Evolutionary conservation across 2,329 filamentous ascomycete genomes (phyloP).

Genomic region (Xylariaceae sp.): DNA sequence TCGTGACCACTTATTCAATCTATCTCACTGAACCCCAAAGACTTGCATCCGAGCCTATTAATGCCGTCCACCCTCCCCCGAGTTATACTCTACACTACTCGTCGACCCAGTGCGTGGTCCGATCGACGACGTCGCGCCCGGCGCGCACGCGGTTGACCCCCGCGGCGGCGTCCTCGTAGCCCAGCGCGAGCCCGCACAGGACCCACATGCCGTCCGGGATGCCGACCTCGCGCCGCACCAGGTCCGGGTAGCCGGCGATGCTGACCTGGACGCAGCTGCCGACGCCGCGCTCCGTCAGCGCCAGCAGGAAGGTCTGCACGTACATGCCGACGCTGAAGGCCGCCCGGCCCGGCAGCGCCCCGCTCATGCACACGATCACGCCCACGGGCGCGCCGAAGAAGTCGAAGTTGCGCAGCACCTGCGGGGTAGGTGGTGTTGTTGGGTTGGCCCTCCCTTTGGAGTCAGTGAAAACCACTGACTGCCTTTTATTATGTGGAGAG

Average conservation of each 20-base stretch:
- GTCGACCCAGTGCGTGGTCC: conserved; percentile 8
- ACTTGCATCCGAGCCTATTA: too few relatives aligned
- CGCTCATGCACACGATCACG: conserved; percentile 12
- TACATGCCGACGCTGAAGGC: conserved; percentile 15
- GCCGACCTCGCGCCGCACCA: conserved; percentile 6
- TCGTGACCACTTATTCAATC: neutral
- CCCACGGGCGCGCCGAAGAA: conserved; percentile 17
- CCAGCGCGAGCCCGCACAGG: conserved; percentile 10
- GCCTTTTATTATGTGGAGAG: too few relatives aligned
- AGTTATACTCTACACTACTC: neutral
- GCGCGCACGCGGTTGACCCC: conserved; percentile 7
- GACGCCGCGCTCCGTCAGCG: conserved; percentile 8
- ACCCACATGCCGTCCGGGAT: conserved; percentile 8
- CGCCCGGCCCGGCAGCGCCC: conserved; percentile 4
- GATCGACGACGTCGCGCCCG: conserved; percentile 3
- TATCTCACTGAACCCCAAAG: neutral
- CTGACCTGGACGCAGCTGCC: conserved; percentile 11
- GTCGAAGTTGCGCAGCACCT: conserved; percentile 15
- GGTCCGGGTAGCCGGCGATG: conserved; percentile 10
- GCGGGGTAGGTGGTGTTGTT: too few relatives aligned
- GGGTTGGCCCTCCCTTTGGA: too few relatives aligned
- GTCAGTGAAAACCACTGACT: too few relatives aligned
- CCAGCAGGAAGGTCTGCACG: conserved; percentile 12
- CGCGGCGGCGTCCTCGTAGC: conserved; percentile 8
- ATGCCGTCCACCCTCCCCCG: too few relatives aligned